Base-by-base conservation (phyloP, 2,329 filamentous ascomycete species). In the Colletotrichum siamense region DNA sequence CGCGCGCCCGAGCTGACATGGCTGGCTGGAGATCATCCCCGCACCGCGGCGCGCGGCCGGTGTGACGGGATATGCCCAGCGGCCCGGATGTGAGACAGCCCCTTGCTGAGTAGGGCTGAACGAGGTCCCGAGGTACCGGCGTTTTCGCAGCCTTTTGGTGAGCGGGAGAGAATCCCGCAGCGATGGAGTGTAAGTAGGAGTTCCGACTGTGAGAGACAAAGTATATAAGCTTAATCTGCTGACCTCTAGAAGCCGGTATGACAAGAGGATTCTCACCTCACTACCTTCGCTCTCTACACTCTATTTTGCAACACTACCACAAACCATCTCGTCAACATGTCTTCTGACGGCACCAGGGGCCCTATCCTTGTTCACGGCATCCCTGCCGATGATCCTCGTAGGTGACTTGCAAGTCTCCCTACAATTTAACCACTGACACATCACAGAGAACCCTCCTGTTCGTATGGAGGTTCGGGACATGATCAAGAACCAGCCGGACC, bases 391-490 rank as follows among this genome's bases (percentile, higher is more conserved):
- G 59, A 76, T 28, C 73, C 73, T 18, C 44, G 73, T 69, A 8
- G 12, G 64, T 49, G 9, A 9, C 22, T 13, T 26, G 9, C 10
- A 18, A 24, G 7, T 24, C n/a, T n/a, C n/a, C 10, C 18, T 12
- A 10, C 15, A 28, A 2, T 26, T 13, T 1, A 10, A 6, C 39
- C 6, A 0, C 59, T 73, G 8, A 76, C 22, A 24, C 2, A 9
- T 10, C 3, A 36, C 5, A 76, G 73, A 30, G 30, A 69, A 39
- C 18, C 73, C 70, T 10, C 73, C 73, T 26, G 64, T 76, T 8
- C 73, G 73, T 5, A 49, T 76, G 57, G 73, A 76, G 44, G 73
- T 76, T 5, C 70, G 73, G 15, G 73, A 76, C 26, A 74, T 76
- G 73, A 76, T 76, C 26, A 76, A 69, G 34, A 28, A 66, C 18